A percentile compares a stretch with the other conserved stretches of the same genome.
Evolutionary conservation across 208 protist species (phyloP).

Genomic region (Lotmaria passim): DNA sequence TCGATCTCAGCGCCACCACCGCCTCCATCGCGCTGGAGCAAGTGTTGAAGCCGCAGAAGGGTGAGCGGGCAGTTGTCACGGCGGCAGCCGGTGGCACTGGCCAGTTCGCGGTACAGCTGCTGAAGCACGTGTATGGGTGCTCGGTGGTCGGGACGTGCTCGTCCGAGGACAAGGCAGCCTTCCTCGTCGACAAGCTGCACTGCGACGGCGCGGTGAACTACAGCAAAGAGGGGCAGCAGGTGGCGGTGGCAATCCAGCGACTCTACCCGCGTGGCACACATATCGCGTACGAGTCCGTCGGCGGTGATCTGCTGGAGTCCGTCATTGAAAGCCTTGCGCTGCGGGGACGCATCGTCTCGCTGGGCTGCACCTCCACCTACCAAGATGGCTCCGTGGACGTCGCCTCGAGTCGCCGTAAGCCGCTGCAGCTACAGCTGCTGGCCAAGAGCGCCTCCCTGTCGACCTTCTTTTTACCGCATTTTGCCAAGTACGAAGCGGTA

Average conservation of each 20-base stretch:
- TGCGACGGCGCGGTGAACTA: slow-evolving; percentile 88
- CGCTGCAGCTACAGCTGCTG: slow-evolving; percentile 73
- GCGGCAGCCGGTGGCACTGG: slow-evolving; percentile 92
- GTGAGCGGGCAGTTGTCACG: slow-evolving; percentile 85
- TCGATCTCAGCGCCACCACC: slow-evolving; percentile 86
- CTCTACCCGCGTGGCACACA: slow-evolving; percentile 78
- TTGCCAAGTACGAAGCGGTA: slow-evolving; percentile 57
- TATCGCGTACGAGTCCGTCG: slow-evolving; percentile 92
- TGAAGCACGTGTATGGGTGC: slow-evolving; percentile 82
- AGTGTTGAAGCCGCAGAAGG: slow-evolving; percentile 64
- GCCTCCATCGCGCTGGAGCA: slow-evolving; percentile 87
- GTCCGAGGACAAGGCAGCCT: slow-evolving; percentile 69
- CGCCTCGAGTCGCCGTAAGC: slow-evolving; percentile 23
- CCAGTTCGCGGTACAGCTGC: slow-evolving; percentile 90
- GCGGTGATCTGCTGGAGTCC: slow-evolving; percentile 79
- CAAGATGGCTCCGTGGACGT: slow-evolving; percentile 30
- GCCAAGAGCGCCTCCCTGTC: slow-evolving; percentile 81
- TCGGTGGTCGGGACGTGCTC: slow-evolving; percentile 89
- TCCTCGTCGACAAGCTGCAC: slow-evolving; percentile 66
- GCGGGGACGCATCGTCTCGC: slow-evolving; percentile 74
- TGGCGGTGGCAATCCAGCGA: slow-evolving; percentile 21
- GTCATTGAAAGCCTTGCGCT: slow-evolving; percentile 69
- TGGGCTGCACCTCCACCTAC: slow-evolving; percentile 87
- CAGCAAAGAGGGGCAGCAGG: slow-evolving; percentile 12
- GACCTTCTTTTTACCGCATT: slow-evolving; percentile 90